Evolutionary conservation across 371 early-diverging fungal species (phyloP), one percentile per base, ranked within the genome.

Genomic region (Mortierella sp.): DNA sequence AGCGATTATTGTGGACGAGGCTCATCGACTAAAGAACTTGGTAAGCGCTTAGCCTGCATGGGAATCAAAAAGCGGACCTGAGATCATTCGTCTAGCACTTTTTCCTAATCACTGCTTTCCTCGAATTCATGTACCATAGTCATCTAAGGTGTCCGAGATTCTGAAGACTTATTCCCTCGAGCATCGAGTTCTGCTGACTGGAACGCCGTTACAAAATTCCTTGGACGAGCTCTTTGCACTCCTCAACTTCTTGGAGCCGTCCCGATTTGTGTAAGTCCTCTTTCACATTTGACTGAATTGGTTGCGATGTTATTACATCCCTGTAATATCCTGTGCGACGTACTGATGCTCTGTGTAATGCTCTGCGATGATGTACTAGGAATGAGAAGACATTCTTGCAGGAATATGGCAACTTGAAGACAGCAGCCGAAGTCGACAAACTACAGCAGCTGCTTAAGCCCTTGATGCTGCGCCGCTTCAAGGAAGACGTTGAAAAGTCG

Each of bases 151-250:
- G 8, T 81, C 89, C 2, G 89, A 86, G 55, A 79, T 84, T 28
- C 79, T 96, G 27, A 92, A 88, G 76, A 79, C 69, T 5, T 89
- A 90, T 56, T 81, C 82, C 14, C 82, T 93, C 72, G 90, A 89
- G 51, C 92, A 94, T 68, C 86, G 91, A 15, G 86, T 95, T 7
- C 80, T 95, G 30, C 72, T 95, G 48, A 93, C 93, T 8, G 81
- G 99, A 34, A 98, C 99, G 11, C 98, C 99, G 3, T 76, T 99
- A 37, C 98, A 98, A 81, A 97, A 97, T 81, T 93, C 92, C 32
- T 60, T 97, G 68, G 93, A 90, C 50, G 98, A 99, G 79, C 82
- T 99, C 1, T 96, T 94, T 90, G 89, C 93, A 43, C 81, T 99
- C 30, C 81, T 98, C 23, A 93, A 96, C 80, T 98, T 99, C 71